Base-by-base conservation (phyloP, 768 basidiomycete genomes). In the Polyporus arcularius region DNA sequence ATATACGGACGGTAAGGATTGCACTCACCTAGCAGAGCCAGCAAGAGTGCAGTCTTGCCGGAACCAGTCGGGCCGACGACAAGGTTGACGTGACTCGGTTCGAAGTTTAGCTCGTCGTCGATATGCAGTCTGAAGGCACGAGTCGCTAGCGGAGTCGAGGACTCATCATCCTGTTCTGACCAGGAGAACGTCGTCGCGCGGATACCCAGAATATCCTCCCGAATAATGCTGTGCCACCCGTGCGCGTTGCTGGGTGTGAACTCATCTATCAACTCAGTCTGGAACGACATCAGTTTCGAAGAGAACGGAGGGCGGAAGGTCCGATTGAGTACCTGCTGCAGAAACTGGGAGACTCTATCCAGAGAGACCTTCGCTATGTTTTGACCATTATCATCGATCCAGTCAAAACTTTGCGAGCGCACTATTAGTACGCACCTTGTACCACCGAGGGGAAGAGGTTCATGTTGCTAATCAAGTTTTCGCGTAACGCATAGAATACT, bases 11-110 rank as follows among this genome's bases (percentile, higher is more conserved):
- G 21, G 21, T 26, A 26, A 26, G 21, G 21, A 26, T 26, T 35
- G 7, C 35, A 11, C 35, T 7, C 11, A 35, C 35, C 35, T 6
- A 35, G 35, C 35, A 86, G 71, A 1, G 86, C 86, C 84, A 88
- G 85, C 18, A 87, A 74, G 41, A 87, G 68, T 0, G 84, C 85
- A 0, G 87, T 87, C 72, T 87, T 88, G 4, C 86, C 86, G 4
- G 73, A 71, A 4, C 78, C 78, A 51, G 85, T 85, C 16, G 84
- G 81, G 0, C 86, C 85, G 45, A 86, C 72, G 10, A 87, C 78
- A 53, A 86, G 72, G 58, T 87, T 87, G 55, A 86, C 78, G 58
- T 73, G 65, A 16, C 80, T 79, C 9, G 68, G 76, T 61, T 79
- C 77, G 76, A 89, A 89, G 4, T 77, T 47, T 1, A 88, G 58